A percentile compares a stretch with the other conserved stretches of the same genome.
phyloP scores from a whole-genome alignment of 805 yeast genomes.

The Metschnikowia lachancei region DNA sequence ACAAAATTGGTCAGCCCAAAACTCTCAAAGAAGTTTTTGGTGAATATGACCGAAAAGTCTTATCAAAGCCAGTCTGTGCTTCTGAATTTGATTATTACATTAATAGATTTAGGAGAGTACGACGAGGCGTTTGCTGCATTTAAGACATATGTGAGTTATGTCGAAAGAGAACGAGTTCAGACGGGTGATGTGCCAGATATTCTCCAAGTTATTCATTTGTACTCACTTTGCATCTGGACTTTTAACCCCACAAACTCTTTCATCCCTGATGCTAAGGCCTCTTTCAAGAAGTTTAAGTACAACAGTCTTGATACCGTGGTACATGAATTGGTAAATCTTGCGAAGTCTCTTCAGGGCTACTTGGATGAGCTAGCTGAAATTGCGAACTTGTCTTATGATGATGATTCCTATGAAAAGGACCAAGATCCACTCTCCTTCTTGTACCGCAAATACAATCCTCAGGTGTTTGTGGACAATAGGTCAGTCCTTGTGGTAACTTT shows the following conservation, averaged over 20 bases:
- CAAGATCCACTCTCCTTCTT: constrained; percentile 33
- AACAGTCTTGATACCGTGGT: constrained; percentile 24
- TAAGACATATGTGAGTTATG: constrained; percentile 35
- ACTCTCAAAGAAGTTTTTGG: constrained; percentile 30
- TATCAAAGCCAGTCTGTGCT: constrained; percentile 40
- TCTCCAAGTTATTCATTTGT: constrained; percentile 33
- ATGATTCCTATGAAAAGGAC: constrained; percentile 11
- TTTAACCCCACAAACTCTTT: constrained; percentile 39
- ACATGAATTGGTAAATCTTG: constrained; percentile 18
- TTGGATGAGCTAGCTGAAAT: constrained; percentile 23
- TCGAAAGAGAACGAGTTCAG: constrained; percentile 34
- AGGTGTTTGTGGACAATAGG: constrained; percentile 27
- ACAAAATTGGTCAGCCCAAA: constrained; percentile 23
- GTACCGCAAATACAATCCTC: constrained; percentile 34
- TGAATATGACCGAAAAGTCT: constrained; percentile 31
- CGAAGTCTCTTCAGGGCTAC: constrained; percentile 24
- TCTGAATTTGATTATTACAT: constrained; percentile 29
- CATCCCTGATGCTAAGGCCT: constrained; percentile 13
- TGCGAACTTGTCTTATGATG: constrained; percentile 32
- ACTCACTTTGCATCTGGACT: constrained; percentile 29
- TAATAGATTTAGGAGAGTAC: constrained; percentile 35
- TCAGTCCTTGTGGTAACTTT: constrained; percentile 29
- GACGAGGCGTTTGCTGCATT: constrained; percentile 46
- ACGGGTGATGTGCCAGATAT: constrained; percentile 33
- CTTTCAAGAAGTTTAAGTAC: constrained; percentile 25